phyloP scores from a whole-genome alignment of 805 yeast species.

The Myxozyma kluyveri region DNA sequence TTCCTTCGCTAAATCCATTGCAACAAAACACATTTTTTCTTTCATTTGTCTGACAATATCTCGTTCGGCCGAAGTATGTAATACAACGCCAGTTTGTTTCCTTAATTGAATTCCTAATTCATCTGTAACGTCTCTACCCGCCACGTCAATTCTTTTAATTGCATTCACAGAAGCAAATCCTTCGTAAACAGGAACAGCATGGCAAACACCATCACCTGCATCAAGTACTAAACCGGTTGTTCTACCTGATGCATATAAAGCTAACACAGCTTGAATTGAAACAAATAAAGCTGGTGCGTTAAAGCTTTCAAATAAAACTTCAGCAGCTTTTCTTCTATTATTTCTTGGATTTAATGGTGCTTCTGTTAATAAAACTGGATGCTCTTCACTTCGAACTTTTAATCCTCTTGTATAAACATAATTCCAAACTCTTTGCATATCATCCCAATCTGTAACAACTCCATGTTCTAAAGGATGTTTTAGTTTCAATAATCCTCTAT shows the following conservation, averaged over 20 bases:
- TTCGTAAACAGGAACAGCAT: conserved; percentile 83
- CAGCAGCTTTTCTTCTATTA: conserved; percentile 61
- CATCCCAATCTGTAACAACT: conserved; percentile 74
- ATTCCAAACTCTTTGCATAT: conserved; percentile 80
- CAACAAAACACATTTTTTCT: conserved; percentile 68
- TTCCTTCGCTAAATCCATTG: conserved; percentile 55
- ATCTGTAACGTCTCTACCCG: conserved; percentile 83
- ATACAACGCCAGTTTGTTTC: conserved; percentile 57
- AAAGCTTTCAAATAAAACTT: conserved; percentile 67
- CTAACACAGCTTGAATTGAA: conserved; percentile 71
- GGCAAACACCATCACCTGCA: conserved; percentile 91
- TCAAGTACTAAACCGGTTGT: conserved; percentile 90
- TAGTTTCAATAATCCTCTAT: conserved; percentile 72
- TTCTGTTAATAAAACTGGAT: conserved; percentile 83
- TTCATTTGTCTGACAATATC: conserved; percentile 78
- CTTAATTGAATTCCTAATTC: conserved; percentile 67
- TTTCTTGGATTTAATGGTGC: conserved; percentile 75
- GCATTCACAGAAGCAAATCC: conserved; percentile 79
- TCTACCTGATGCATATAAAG: conserved; percentile 82
- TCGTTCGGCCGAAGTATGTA: conserved; percentile 71
- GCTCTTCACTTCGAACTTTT: conserved; percentile 57
- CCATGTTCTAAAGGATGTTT: conserved; percentile 79
- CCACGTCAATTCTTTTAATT: conserved; percentile 71
- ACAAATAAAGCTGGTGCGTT: conserved; percentile 73
- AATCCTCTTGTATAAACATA: conserved; percentile 59